Evolutionary conservation across 345 rosid species (phyloP), one percentile per base, ranked within the genome.

Genomic region (Melastoma malabathricum): DNA sequence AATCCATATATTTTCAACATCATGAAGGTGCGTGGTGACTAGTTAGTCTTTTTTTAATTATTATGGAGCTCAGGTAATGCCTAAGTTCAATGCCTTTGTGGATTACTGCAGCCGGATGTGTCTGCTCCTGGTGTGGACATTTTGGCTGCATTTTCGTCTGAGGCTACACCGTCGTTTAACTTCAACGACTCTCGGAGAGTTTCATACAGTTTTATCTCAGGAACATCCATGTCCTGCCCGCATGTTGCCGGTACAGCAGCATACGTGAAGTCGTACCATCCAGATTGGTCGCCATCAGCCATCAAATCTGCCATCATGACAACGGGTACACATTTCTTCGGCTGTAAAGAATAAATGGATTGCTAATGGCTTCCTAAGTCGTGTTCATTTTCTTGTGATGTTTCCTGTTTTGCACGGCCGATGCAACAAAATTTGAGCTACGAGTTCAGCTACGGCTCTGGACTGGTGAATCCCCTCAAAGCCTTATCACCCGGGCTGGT

Each of bases 261-360:
- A 31, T 67, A 75, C 58, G 7, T 75, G 5, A 71, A 74, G 49
- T 6, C 76, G 4, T 59, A 64, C 49, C 78, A 76, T 57, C 78
- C 83, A 6, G 56, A 46, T 41, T 84, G 83, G 83, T 78, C 88
- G 50, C 78, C 82, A 60, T 62, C 84, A 1, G 73, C 82, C 43
- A 75, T 82, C 56, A 69, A 76, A 66, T 78, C 89, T 12, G 77
- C 84, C 14, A 52, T 80, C 16, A 73, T 78, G 84, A 83, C 84
- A 14, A 77, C 80, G 1, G 79, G 89, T 76, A 68, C 3, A 8
- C 45, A 20, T 13, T 13, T 44, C 13, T 52, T 52, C 43, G 0
- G 15, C 41, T 31, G 16, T 25, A 12, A 34, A 7, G 13, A 8
- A 19, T 0, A 13, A 14, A 34, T 52, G 15, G 13, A 5, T 13